Conservation (phyloP, 306 rosid species). For the Dalbergia oliveri region DNA sequence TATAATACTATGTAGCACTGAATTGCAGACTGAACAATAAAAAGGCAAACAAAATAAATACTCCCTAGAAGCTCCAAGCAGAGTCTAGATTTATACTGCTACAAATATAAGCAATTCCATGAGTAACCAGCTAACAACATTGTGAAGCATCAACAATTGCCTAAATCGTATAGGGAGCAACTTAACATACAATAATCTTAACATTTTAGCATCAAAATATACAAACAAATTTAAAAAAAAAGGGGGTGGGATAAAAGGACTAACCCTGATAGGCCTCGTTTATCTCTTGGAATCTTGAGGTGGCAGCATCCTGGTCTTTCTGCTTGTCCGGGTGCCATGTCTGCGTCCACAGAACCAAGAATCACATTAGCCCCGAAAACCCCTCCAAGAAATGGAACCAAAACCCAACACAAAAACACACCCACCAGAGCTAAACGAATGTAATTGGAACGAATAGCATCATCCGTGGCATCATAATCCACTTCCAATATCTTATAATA, state of each 20-base stretch:
- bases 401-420: conserved; percentile 11
- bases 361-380: background rate
- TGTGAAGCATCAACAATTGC: conserved; percentile 5
- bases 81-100: background rate
- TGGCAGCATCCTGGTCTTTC: conserved; percentile 67
- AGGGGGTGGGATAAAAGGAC: background rate
- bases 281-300: conserved; percentile 87
- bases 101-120: background rate
- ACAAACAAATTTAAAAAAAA: no score
- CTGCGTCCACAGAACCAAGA: conserved; percentile 55
- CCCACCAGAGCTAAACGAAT: conserved; percentile 92
- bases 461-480: conserved; percentile 90
- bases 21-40: background rate
- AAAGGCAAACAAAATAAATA: background rate
- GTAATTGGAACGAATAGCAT: conserved; percentile 85
- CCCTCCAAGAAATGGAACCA: background rate
- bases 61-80: background rate
- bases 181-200: background rate
- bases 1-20: background rate
- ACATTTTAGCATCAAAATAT: background rate
- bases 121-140: background rate
- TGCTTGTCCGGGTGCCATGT: conserved; percentile 99
- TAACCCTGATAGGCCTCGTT: conserved; percentile 93
- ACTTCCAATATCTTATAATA: conserved; percentile 89
- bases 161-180: background rate